These are phyloP conservation scores for Omphalotus guepiniiformis DNA, from an alignment of 768 basidiomycete species.

Conservation along the genomic window DNA sequence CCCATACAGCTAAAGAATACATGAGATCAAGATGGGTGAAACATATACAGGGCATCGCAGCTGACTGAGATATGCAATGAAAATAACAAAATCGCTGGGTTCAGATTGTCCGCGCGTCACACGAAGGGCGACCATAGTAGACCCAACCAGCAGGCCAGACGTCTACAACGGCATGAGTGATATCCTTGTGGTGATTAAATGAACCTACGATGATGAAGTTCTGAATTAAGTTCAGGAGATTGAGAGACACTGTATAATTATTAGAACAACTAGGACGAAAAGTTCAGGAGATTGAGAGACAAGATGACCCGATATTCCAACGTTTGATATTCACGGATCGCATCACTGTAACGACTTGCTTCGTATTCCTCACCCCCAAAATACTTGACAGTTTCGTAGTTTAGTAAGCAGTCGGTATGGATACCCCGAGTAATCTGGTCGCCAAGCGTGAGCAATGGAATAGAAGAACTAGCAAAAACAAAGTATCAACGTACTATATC, in stretches of 20 bases:
- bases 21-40: not conserved
- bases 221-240: constrained; percentile 73
- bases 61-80: constrained; percentile 80
- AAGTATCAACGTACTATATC: constrained; percentile 59
- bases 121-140: constrained; percentile 69
- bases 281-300: constrained; percentile 19
- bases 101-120: constrained; percentile 51
- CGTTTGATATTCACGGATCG: constrained; percentile 69
- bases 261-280: not conserved
- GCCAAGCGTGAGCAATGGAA: not conserved
- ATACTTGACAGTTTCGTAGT: constrained; percentile 86
- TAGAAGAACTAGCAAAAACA: not conserved
- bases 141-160: constrained; percentile 76
- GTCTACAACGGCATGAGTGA: constrained; percentile 38
- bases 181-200: not conserved
- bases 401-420: constrained; percentile 75
- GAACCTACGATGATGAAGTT: constrained; percentile 71
- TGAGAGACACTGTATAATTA: constrained; percentile 51
- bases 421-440: constrained; percentile 71
- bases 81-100: constrained; percentile 68
- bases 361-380: constrained; percentile 87
- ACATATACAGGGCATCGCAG: constrained; percentile 28
- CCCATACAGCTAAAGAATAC: constrained; percentile 49
- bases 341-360: constrained; percentile 61
- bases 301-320: constrained; percentile 72